Evolutionary conservation across 2,329 filamentous ascomycete genomes (phyloP), one percentile per base, ranked within the genome.

Genomic region (Dryadomyces sulphureus): DNA sequence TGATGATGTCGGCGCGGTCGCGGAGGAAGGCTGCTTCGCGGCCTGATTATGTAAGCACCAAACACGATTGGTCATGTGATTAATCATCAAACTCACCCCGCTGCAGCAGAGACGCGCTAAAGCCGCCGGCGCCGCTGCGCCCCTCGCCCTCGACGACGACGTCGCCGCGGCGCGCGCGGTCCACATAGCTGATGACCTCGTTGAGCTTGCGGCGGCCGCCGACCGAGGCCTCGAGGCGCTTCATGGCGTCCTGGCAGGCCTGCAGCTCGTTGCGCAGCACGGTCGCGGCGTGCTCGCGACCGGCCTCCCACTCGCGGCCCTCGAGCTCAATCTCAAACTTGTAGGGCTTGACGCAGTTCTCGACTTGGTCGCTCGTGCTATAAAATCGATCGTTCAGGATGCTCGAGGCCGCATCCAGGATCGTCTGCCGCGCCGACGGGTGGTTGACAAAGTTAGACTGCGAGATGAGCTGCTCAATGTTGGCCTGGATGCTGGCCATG

Each of bases 331-430:
- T 94, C 51, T 95, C 88, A 54, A 90, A 96, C 60, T 98, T 98
- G 69, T 90, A 98, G 0, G 93, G 92, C 63, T 98, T 98, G 64
- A 98, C 93, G 60, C 90, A 98, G 59, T 96, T 96, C 62, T 98
- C 92, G 1, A 98, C 85, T 64, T 96, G 92, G 57, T 98, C 93
- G 52, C 85, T 92, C 1, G 93, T 98, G 63, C 90, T 92, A 65
- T 95, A 96, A 52, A 94, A 94, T 14, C 90, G 75, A 57, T 98
- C 92, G 53, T 92, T 92, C 12, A 98, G 67, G 45, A 98, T 96
- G 22, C 79, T 83, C 0, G 86, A 84, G 1, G 88, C 87, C 1
- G 92, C 89, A 55, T 95, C 88, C 41, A 79, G 84, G 53, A 98
- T 96, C n/a, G 87, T 85, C 61, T 92, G 80, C 32, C 86, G 81